Evolutionary conservation across 2,329 filamentous ascomycete genomes (phyloP).

Genomic region (Aspergillus niger): DNA sequence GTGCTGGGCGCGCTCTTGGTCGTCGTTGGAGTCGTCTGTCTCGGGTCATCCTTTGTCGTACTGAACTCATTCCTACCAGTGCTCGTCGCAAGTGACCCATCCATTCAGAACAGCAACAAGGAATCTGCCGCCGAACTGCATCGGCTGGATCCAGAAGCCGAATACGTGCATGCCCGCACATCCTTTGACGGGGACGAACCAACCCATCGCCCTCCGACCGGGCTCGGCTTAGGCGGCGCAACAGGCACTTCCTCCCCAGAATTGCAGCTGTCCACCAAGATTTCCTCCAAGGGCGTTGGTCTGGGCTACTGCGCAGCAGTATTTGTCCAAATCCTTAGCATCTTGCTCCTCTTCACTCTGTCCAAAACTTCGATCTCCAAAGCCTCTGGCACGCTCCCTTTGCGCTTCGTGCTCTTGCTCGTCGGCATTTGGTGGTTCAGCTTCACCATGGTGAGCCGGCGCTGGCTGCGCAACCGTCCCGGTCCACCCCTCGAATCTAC

Average conservation of each 20-base stretch:
- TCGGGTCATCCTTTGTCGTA: conserved; percentile 87
- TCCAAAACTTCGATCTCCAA: conserved; percentile 47
- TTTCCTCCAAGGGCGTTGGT: conserved; percentile 84
- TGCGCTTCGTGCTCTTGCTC: conserved; percentile 77
- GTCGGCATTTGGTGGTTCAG: conserved; percentile 86
- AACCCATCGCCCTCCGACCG: conserved; percentile 1
- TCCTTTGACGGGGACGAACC: conserved; percentile 21
- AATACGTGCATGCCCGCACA: conserved; percentile 14
- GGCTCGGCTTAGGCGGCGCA: neutral
- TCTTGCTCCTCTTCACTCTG: conserved; percentile 66
- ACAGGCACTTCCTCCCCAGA: conserved; percentile 55
- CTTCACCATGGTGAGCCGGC: conserved; percentile 79
- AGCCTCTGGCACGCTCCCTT: conserved; percentile 72
- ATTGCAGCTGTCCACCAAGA: conserved; percentile 78
- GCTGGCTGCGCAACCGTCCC: conserved; percentile 80
- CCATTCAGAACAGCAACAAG: conserved; percentile 37
- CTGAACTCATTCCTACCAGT: conserved; percentile 89
- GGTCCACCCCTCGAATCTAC: conserved; percentile 65
- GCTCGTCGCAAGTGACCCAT: conserved; percentile 77
- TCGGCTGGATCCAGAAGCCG: conserved; percentile 19
- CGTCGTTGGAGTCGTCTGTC: conserved; percentile 83
- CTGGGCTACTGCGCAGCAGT: conserved; percentile 85
- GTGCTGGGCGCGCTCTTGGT: conserved; percentile 76
- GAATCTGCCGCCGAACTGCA: conserved; percentile 29
- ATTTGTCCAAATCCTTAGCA: conserved; percentile 76